These are phyloP conservation scores for Theileria orientalis DNA, from an alignment of 169 alveolate genomes.

Conservation along the genomic window DNA sequence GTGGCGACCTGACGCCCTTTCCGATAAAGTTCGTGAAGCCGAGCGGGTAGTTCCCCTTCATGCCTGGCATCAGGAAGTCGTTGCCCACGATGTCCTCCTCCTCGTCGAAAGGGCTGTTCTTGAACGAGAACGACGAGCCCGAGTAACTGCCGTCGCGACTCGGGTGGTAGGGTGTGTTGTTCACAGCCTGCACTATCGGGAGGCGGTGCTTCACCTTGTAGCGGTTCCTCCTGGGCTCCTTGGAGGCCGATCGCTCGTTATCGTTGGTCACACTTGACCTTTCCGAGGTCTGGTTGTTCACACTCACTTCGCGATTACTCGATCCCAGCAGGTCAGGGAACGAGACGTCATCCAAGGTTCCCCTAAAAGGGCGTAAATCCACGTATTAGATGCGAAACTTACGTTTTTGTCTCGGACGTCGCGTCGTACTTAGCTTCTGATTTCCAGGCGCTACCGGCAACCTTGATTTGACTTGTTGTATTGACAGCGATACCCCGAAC, in stretches of 20 bases:
- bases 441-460: conserved; percentile 65
- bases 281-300: conserved; percentile 8
- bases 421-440: conserved; percentile 37
- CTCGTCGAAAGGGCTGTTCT: not conserved
- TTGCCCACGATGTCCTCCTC: conserved; percentile 43
- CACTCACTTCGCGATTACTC: conserved; percentile 27
- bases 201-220: not conserved
- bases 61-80: conserved; percentile 64
- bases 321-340: conserved; percentile 51
- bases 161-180: not conserved
- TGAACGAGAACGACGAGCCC: conserved; percentile 5
- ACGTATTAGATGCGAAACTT: not conserved
- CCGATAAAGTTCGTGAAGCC: conserved; percentile 63
- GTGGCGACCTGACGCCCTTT: conserved; percentile 27
- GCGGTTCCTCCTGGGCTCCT: not conserved
- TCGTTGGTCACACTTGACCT: conserved; percentile 4
- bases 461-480: conserved; percentile 45
- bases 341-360: conserved; percentile 45
- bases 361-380: not conserved
- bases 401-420: not conserved
- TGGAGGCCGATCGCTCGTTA: not conserved
- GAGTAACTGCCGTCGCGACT: conserved; percentile 9
- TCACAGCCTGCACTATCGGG: not conserved
- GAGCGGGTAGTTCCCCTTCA: conserved; percentile 63
- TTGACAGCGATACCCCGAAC: conserved; percentile 62